Base-by-base conservation (phyloP, 192 early-diverging fungal genomes). In the Lobosporangium transversale region DNA sequence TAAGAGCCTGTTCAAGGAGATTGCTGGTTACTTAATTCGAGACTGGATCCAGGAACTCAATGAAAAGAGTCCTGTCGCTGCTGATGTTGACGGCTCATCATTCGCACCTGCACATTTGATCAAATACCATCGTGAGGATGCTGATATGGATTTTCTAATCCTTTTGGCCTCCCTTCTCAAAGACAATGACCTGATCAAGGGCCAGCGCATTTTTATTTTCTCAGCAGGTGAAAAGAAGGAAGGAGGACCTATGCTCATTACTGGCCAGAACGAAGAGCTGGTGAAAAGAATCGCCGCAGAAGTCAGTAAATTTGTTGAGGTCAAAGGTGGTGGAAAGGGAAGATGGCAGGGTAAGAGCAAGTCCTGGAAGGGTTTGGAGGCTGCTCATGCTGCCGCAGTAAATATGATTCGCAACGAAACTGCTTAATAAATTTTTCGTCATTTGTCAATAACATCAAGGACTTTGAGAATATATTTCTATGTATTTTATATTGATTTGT, bases 321-420 rank as follows among this genome's bases (percentile, higher is more conserved):
- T 82, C 20, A 86, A 86, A 35, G 85, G 85, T 4, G 85, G 85
- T 36, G 85, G 80, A 2, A 82, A 82, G 48, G 80, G 78, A 8
- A 70, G 85, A 21, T 86, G 85, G 85, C 79, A 80, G 32, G 85
- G 85, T 47, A 86, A 83, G 54, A 59, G 71, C 36, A 79, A 70
- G 51, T 75, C 78, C 3, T 84, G 80, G 80, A 76, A 68, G 48
- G 70, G 67, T 8, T 59, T 82, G 2, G 83, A 85, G 8, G 36
- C 66, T 40, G 63, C 73, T 8, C 47, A 58, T 35, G 33, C 49
- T 48, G 65, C 73, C 35, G 73, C 64, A 18, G 57, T 57, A 9
- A 20, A 57, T 0, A 17, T 76, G 36, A 32, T 76, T 14, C 33
- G 33, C 26, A 58, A n/a, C 56, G 45, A 68, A 10, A 24, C 27